These are phyloP conservation scores for Hymenoscyphus occultus DNA, from an alignment of 2,329 filamentous ascomycete species.

Conservation along the genomic window DNA sequence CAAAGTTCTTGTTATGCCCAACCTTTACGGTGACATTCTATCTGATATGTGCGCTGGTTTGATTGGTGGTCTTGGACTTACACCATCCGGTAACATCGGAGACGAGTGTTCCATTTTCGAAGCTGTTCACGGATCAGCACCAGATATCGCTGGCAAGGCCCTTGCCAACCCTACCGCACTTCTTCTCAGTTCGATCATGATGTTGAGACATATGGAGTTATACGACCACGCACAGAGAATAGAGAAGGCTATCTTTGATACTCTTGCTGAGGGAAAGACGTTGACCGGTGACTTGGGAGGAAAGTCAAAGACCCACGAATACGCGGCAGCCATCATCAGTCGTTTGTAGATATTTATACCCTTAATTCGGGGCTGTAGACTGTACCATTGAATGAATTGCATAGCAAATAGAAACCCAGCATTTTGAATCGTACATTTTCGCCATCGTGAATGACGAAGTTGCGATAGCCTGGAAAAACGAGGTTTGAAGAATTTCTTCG, in stretches of 20 bases:
- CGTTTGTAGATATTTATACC: constrained; percentile 38
- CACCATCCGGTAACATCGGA: constrained; percentile 97
- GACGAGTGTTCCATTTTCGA: constrained; percentile 99
- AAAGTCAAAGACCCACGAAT: constrained; percentile 94
- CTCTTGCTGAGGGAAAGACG: constrained; percentile 90
- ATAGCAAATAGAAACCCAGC: constrained; percentile 16
- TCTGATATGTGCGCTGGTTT: constrained; percentile 99
- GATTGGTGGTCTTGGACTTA: constrained; percentile 95
- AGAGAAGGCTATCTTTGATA: constrained; percentile 92
- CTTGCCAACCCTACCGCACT: constrained; percentile 97
- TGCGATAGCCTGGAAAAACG: no score
- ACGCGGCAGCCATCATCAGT: constrained; percentile 83
- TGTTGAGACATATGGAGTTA: constrained; percentile 97
- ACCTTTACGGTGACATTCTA: constrained; percentile 98
- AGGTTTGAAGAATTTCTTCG: no score
- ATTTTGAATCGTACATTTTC: not conserved
- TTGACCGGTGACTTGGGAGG: constrained; percentile 96
- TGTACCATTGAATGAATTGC: constrained; percentile 34
- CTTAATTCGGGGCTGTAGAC: constrained; percentile 29
- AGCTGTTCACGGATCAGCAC: constrained; percentile 95
- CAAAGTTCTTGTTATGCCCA: constrained; percentile 97
- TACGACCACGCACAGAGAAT: constrained; percentile 81
- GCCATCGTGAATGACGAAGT: no score
- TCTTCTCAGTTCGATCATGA: constrained; percentile 96
- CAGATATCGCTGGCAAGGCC: constrained; percentile 92